Conservation (phyloP, 176 grass and related monocot species). For the Avena sativa region DNA sequence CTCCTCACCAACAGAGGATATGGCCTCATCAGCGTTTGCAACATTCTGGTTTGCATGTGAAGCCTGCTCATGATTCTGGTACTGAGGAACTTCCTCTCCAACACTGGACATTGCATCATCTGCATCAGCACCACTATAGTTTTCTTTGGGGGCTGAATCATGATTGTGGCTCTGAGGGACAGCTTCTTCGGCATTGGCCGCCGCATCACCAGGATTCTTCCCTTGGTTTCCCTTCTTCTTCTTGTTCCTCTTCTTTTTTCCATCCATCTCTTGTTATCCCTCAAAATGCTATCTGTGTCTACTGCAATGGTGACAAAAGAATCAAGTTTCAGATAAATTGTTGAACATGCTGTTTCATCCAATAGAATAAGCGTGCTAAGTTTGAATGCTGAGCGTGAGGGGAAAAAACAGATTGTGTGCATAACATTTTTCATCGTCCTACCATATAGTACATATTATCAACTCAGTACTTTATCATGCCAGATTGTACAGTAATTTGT, state of each 20-base stretch:
- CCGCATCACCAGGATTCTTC: constrained; percentile 61
- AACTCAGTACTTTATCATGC: background rate
- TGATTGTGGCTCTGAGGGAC: constrained; percentile 29
- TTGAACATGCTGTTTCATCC: background rate
- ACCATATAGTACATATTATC: background rate
- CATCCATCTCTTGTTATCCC: constrained; percentile 59
- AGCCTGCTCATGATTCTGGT: constrained; percentile 42
- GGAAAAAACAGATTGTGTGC: background rate
- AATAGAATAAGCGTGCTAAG: background rate
- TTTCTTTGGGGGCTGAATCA: constrained; percentile 34
- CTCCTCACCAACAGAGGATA: constrained; percentile 43
- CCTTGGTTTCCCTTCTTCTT: constrained; percentile 91
- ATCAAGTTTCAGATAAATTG: constrained; percentile 26
- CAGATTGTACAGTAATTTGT: background rate
- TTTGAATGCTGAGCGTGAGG: background rate
- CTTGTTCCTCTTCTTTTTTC: constrained; percentile 91
- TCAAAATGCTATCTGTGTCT: constrained; percentile 12
- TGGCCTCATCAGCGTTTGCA: constrained; percentile 19
- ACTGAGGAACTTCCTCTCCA: constrained; percentile 36
- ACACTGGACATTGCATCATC: constrained; percentile 48
- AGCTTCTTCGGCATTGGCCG: constrained; percentile 52
- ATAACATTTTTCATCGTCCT: background rate
- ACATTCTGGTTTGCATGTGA: constrained; percentile 26
- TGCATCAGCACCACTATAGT: constrained; percentile 38
- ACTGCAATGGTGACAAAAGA: background rate